Base-by-base conservation (phyloP, 2,329 filamentous ascomycete species). In the Pseudopyrenochaeta lycopersici region DNA sequence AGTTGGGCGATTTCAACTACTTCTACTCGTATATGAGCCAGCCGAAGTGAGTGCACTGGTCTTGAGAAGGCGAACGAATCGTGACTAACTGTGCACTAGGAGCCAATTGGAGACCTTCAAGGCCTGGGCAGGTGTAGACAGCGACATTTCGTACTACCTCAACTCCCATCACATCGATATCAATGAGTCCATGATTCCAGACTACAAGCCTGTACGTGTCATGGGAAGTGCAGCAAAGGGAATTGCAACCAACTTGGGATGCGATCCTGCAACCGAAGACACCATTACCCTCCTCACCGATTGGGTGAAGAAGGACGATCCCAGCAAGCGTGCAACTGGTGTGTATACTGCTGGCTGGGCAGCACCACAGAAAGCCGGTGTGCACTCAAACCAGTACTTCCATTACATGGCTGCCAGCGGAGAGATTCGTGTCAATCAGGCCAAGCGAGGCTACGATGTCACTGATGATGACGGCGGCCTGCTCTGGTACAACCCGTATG, bases 1-100 rank as follows among this genome's bases (percentile, higher is more conserved):
- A 82, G 47, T 82, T 97, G 7, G 93, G 93, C 61, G 92, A 97
- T 78, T 97, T 97, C 86, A 97, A 96, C 82, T 97, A 97, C 83
- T 97, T 96, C 76, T 97, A 97, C 84, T 90, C 86, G 67, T 97
- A 97, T 85, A 96, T 97, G 92, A 91, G 88, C 44, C 92, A 97
- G 82, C 72, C 72, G 17, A 75, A 75, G 68, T 71, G 60, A 54
- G 58, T 21, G 18, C 29, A 39, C 7, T n/a, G 31, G 90, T 90
- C 56, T 17, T 4, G 9, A 11, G 14, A 12, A 10, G 3, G 23
- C 41, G 7, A 7, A 21, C 12, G 14, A 30, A 33, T 21, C 44
- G 18, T 50, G 20, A 96, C 84, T 62, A 15, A 58, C 93, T 92
- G 90, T 36, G 90, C 93, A 79, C 90, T 56, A 96, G 96, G 80